A percentile compares a stretch with the other conserved stretches of the same genome.
Evolutionary conservation across 2,329 filamentous ascomycete genomes (phyloP).

Genomic region (Didymella arachidicola): DNA sequence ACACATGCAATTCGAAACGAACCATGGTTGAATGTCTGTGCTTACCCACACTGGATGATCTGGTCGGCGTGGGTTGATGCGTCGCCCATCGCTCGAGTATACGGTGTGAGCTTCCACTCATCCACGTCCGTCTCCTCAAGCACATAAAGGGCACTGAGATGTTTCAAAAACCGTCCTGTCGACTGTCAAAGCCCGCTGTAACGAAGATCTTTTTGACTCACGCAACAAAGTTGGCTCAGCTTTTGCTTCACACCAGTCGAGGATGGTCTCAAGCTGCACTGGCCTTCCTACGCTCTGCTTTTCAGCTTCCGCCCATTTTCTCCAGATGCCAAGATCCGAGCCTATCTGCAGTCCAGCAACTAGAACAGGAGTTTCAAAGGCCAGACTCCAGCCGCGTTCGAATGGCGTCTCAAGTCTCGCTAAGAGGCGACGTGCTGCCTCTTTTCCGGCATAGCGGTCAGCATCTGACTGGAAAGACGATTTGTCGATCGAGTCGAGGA

Average conservation of each 20-base stretch:
- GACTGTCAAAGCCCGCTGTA: not conserved
- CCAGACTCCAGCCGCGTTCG: slow-evolving; percentile 11
- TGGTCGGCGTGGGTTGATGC: not conserved
- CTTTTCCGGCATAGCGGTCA: slow-evolving; percentile 17
- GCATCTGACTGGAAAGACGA: slow-evolving; percentile 8
- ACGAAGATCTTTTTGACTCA: not conserved
- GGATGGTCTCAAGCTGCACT: not conserved
- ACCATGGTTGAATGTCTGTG: not conserved
- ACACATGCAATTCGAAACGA: not conserved
- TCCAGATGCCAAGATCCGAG: slow-evolving; percentile 14
- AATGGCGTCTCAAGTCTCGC: slow-evolving; percentile 17
- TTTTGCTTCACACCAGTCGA: slow-evolving; percentile 7
- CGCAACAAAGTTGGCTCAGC: slow-evolving; percentile 3
- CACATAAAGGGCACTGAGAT: not conserved
- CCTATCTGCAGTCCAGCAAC: slow-evolving; percentile 13
- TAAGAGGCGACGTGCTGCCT: slow-evolving; percentile 19
- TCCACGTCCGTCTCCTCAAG: not conserved
- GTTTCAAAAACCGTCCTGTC: not conserved
- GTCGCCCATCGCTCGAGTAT: not conserved
- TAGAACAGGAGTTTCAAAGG: slow-evolving; percentile 16
- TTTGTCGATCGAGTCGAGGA: slow-evolving; percentile 2
- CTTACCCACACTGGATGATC: not conserved
- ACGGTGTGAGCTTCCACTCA: not conserved
- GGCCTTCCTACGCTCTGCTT: not conserved
- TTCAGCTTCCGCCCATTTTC: slow-evolving; percentile 11